phyloP scores from a whole-genome alignment of 495 filamentous ascomycete genomes.

The Penicillium lagena region DNA sequence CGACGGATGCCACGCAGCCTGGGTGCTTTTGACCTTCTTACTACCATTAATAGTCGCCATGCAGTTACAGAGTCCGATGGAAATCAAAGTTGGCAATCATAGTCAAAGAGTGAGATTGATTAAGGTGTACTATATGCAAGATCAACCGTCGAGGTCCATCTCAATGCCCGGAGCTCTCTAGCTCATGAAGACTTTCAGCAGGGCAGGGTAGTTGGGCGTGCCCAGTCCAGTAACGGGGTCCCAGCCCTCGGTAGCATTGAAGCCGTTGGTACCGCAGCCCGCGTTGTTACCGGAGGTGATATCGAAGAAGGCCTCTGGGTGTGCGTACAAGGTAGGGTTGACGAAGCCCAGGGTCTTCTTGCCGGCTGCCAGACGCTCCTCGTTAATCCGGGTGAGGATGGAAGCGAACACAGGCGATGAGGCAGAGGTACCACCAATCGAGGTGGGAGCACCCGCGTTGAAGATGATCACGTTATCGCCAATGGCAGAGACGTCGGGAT shows the following conservation, averaged over 20 bases:
- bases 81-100: too few relatives aligned
- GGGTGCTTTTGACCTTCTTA: too few relatives aligned
- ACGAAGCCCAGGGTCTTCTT: conserved; percentile 55
- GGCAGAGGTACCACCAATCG: conserved; percentile 52
- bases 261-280: conserved; percentile 52
- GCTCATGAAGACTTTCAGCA: conserved; percentile 41
- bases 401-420: conserved; percentile 51
- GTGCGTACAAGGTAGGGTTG: conserved; percentile 54
- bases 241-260: conserved; percentile 48
- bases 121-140: too few relatives aligned
- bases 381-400: conserved; percentile 57
- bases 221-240: conserved; percentile 61
- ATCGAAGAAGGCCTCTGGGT: conserved; percentile 57
- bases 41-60: too few relatives aligned
- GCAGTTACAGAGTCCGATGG: too few relatives aligned
- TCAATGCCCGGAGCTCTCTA: neutral
- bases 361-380: conserved; percentile 48
- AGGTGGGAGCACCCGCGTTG: conserved; percentile 27
- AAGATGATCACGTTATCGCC: conserved; percentile 50
- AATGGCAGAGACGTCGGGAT: conserved; percentile 60
- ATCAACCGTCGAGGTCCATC: too few relatives aligned
- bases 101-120: too few relatives aligned
- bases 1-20: too few relatives aligned
- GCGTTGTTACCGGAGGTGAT: conserved; percentile 53
- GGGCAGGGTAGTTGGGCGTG: conserved; percentile 46